A percentile compares a stretch with the other conserved stretches of the same genome.
phyloP scores from a whole-genome alignment of 164 flowering plant genomes.

The Tetracentron sinense region DNA sequence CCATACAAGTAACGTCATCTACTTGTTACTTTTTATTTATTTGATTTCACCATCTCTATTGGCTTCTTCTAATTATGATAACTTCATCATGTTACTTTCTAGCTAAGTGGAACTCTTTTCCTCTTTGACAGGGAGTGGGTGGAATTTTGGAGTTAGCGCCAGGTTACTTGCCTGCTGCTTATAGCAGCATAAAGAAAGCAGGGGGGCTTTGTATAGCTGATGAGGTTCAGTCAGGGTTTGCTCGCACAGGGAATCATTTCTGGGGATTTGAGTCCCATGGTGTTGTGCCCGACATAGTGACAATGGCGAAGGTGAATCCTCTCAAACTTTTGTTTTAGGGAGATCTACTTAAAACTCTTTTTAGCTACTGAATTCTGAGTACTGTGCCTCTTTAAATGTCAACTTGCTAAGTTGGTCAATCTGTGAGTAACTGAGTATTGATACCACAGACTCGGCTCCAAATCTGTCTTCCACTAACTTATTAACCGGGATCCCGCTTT shows the following conservation, averaged over 20 bases:
- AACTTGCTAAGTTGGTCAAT: background rate
- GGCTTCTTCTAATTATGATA: background rate
- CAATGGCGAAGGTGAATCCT: slow-evolving; percentile 82
- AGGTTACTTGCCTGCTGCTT: slow-evolving; percentile 78
- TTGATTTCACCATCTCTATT: background rate
- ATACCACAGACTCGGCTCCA: no score
- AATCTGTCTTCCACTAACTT: background rate
- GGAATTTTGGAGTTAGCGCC: slow-evolving; percentile 87
- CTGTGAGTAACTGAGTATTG: no score
- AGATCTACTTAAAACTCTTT: no score
- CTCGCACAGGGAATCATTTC: slow-evolving; percentile 83
- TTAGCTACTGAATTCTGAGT: no score
- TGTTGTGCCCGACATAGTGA: slow-evolving; percentile 93
- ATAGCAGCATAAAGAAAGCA: slow-evolving; percentile 59
- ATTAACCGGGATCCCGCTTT: background rate
- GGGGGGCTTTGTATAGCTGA: slow-evolving; percentile 93
- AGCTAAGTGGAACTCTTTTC: background rate
- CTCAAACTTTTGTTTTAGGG: background rate
- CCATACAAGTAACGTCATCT: slow-evolving; percentile 64
- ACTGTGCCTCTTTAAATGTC: background rate
- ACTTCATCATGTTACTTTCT: background rate
- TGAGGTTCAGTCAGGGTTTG: slow-evolving; percentile 92
- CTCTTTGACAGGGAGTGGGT: slow-evolving; percentile 73
- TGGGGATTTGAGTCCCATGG: slow-evolving; percentile 95
- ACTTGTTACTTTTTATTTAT: background rate